A percentile compares a stretch with the other conserved stretches of the same genome.
Evolutionary conservation across 2,329 filamentous ascomycete genomes (phyloP).

Genomic region (Elsinoe fawcettii): DNA sequence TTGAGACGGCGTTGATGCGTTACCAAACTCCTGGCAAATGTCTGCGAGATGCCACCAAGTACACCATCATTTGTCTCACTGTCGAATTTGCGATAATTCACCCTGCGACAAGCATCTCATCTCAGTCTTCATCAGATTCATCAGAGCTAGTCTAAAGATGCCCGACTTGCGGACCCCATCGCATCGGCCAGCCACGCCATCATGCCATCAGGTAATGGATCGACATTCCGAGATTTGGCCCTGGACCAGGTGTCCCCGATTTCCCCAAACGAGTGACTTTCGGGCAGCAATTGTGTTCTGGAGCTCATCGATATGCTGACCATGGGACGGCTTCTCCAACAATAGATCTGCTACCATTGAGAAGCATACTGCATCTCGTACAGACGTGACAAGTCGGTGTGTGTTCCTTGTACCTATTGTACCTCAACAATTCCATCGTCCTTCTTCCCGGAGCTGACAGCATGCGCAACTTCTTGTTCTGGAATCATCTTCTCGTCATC

Average conservation of each 20-base stretch:
- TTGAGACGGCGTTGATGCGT: slow-evolving; percentile 11
- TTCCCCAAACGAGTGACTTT: neutral
- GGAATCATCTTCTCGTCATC: neutral
- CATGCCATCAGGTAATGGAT: slow-evolving; percentile 3
- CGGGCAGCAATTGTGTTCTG: neutral
- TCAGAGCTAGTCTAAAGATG: slow-evolving; percentile 10
- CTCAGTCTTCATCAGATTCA: neutral
- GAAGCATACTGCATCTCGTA: neutral
- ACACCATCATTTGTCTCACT: slow-evolving; percentile 13
- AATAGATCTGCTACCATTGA: neutral
- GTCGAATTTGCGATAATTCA: neutral
- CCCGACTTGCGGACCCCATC: neutral
- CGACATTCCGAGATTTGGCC: slow-evolving; percentile 6
- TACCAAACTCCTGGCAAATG: slow-evolving; percentile 11
- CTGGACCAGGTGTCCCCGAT: neutral
- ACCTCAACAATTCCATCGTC: slow-evolving; percentile 1
- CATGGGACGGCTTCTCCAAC: neutral
- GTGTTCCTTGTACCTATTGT: neutral
- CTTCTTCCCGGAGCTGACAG: neutral
- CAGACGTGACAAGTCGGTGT: neutral
- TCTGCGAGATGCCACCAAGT: neutral
- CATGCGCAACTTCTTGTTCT: slow-evolving; percentile 11
- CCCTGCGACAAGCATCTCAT: slow-evolving; percentile 9
- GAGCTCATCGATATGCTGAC: neutral
- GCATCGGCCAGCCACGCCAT: slow-evolving; percentile 5